These are phyloP conservation scores for Amylocarpus encephaloides DNA, from an alignment of 2,329 filamentous ascomycete genomes.

Conservation along the genomic window DNA sequence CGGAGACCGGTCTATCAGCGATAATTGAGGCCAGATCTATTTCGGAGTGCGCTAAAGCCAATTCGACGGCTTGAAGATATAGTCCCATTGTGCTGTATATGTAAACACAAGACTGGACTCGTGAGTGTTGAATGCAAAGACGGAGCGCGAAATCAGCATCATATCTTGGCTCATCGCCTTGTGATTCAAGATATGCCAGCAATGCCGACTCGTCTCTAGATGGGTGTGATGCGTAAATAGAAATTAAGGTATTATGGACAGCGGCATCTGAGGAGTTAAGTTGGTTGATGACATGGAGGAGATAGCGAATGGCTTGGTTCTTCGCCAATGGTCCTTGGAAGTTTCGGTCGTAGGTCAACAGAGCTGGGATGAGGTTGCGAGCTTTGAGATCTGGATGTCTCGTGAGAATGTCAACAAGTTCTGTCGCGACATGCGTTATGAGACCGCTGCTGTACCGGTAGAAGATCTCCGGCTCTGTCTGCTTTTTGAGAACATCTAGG, in stretches of 20 bases:
- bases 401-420: slow-evolving; percentile 93
- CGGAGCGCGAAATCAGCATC: slow-evolving; percentile 95
- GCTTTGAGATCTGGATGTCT: slow-evolving; percentile 79
- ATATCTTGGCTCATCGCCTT: slow-evolving; percentile 79
- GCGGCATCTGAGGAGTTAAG: slow-evolving; percentile 74
- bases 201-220: slow-evolving; percentile 80
- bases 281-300: slow-evolving; percentile 88
- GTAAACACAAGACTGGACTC: slow-evolving; percentile 90
- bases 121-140: slow-evolving; percentile 88
- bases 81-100: slow-evolving; percentile 97
- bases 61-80: slow-evolving; percentile 85
- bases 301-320: slow-evolving; percentile 90
- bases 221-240: slow-evolving; percentile 84
- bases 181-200: slow-evolving; percentile 81
- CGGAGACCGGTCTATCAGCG: slow-evolving; percentile 76
- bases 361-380: slow-evolving; percentile 81
- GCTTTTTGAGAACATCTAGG: slow-evolving; percentile 81
- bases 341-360: slow-evolving; percentile 87
- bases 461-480: slow-evolving; percentile 87
- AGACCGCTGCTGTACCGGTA: slow-evolving; percentile 97
- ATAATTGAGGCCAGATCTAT: slow-evolving; percentile 85
- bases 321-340: slow-evolving; percentile 60
- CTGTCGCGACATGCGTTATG: slow-evolving; percentile 79
- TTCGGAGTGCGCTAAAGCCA: slow-evolving; percentile 83
- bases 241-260: slow-evolving; percentile 94